Percentiles rank a stretch among this genome's conserved stretches.
phyloP scores from a whole-genome alignment of 306 rosid species.

The Prunus mira region DNA sequence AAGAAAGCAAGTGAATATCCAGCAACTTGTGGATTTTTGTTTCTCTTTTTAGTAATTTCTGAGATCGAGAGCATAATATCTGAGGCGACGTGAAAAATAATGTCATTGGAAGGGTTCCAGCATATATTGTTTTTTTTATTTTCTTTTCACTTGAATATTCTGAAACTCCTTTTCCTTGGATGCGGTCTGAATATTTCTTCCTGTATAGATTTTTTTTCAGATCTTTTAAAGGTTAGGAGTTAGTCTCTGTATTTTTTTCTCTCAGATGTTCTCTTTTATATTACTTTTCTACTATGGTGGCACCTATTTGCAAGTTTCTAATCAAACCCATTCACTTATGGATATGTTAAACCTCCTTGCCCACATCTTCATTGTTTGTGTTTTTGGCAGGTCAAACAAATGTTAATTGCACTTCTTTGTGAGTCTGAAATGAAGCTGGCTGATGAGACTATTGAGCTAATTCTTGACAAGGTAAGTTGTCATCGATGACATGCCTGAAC shows the following conservation, averaged over 20 bases:
- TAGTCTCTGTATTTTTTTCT: not conserved
- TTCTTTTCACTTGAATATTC: not conserved
- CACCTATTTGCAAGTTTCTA: not conserved
- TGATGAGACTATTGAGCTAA: constrained; percentile 74
- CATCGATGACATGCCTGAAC: not conserved
- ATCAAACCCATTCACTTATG: not conserved
- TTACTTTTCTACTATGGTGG: not conserved
- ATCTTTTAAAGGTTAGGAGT: not conserved
- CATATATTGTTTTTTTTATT: not conserved
- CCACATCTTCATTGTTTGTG: not conserved
- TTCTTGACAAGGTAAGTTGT: constrained; percentile 65
- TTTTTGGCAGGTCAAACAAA: constrained; percentile 69
- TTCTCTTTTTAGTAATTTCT: not conserved
- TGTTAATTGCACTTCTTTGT: constrained; percentile 82
- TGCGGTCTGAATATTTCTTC: not conserved
- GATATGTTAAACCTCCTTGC: not conserved
- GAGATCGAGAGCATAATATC: not conserved
- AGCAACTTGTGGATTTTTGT: not conserved
- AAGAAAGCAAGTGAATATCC: not conserved
- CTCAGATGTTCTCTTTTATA: not conserved
- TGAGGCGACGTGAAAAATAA: not conserved
- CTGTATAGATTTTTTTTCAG: not conserved
- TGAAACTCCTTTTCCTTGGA: not conserved
- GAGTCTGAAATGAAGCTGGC: constrained; percentile 81
- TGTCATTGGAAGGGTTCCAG: too few relatives aligned